Percentiles rank a stretch among this genome's conserved stretches.
These are phyloP conservation scores for Apostasia ramifera DNA, from an alignment of 106 monocot genomes.

Conservation along the genomic window DNA sequence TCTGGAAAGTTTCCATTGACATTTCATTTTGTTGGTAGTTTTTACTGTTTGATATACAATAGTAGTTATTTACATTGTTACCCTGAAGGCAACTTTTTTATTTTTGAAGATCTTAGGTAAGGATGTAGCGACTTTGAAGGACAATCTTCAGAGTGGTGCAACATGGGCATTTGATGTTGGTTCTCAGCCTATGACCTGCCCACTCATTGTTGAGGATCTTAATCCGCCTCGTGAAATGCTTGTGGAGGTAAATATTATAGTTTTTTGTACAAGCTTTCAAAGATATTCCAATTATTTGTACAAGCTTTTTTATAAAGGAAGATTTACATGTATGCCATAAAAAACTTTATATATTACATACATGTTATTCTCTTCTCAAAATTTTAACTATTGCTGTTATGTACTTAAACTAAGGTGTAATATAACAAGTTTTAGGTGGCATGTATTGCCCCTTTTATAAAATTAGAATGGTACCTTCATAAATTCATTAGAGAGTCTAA, in stretches of 20 bases:
- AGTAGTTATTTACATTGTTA: too few relatives aligned
- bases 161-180: conserved; percentile 94
- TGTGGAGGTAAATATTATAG: conserved; percentile 59
- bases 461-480: too few relatives aligned
- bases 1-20: too few relatives aligned
- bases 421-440: too few relatives aligned
- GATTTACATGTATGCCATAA: not conserved
- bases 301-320: not conserved
- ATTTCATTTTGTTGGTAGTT: too few relatives aligned
- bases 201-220: conserved; percentile 91
- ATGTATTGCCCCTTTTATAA: too few relatives aligned
- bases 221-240: conserved; percentile 83
- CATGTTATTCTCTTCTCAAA: too few relatives aligned
- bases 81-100: not conserved
- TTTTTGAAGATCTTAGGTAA: conserved; percentile 41
- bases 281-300: not conserved
- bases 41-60: too few relatives aligned
- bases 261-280: not conserved
- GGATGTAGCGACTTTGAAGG: conserved; percentile 60
- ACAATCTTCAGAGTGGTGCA: conserved; percentile 66
- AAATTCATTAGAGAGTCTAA: too few relatives aligned
- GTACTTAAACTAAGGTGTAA: too few relatives aligned
- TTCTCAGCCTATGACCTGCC: conserved; percentile 56
- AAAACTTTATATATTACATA: too few relatives aligned
- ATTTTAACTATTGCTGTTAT: too few relatives aligned